Evolutionary conservation across 345 rosid species (phyloP).

Genomic region (Pistacia integerrima): DNA sequence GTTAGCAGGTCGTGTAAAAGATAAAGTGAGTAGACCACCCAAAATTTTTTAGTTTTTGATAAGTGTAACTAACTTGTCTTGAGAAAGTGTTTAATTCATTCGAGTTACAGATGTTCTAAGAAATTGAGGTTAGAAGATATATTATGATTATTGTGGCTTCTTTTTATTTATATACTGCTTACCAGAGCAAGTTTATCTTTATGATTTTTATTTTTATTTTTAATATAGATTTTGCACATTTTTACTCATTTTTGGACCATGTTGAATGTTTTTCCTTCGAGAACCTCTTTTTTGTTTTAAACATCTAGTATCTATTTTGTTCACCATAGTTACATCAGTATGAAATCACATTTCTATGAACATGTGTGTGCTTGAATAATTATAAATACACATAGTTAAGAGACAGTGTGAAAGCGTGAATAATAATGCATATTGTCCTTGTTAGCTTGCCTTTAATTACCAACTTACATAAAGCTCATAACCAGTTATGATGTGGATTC

Average conservation of each 20-base stretch:
- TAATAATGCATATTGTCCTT: not conserved
- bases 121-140: conserved; percentile 6
- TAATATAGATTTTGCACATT: not conserved
- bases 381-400: not conserved
- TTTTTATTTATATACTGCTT: not conserved
- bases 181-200: not conserved
- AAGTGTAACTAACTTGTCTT: not conserved
- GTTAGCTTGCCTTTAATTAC: not conserved
- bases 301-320: not conserved
- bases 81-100: not conserved
- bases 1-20: conserved; percentile 45
- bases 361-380: not conserved
- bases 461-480: not conserved
- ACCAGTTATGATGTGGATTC: not conserved
- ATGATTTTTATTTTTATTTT: not conserved
- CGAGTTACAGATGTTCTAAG: not conserved
- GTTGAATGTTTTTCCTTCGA: not conserved
- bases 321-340: conserved; percentile 2
- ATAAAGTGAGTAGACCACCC: conserved; percentile 47
- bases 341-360: not conserved
- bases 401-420: not conserved
- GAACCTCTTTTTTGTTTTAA: not conserved
- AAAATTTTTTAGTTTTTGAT: not conserved
- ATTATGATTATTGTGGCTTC: not conserved
- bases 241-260: not conserved